Conservation (phyloP, 1,284 basidiomycete genomes). For the Flammula alnicola region DNA sequence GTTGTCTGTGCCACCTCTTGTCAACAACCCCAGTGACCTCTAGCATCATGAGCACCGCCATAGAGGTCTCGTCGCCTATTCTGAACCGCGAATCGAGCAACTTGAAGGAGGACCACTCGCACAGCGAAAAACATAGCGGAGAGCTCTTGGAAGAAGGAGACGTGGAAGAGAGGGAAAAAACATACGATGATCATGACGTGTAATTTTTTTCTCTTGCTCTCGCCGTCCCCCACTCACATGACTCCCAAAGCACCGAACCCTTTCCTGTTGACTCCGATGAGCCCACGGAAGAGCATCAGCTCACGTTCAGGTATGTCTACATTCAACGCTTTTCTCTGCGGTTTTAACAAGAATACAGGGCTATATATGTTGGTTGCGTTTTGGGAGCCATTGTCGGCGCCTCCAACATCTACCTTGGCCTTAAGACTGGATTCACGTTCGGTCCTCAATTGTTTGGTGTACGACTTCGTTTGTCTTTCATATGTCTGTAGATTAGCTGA, state of each 20-base stretch:
- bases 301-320: too few species aligned
- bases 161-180: conserved; percentile 24
- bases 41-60: conserved; percentile 29
- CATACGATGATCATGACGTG: conserved; percentile 44
- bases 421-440: conserved; percentile 75
- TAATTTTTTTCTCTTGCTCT: conserved; percentile 26
- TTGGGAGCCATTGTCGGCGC: conserved; percentile 67
- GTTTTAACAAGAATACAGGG: too few species aligned
- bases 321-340: too few species aligned
- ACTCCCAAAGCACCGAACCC: conserved; percentile 40
- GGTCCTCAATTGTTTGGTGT: conserved; percentile 67
- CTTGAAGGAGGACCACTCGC: conserved; percentile 21
- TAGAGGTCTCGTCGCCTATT: conserved; percentile 18
- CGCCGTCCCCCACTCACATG: neutral
- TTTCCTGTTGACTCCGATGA: conserved; percentile 59
- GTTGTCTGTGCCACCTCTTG: neutral
- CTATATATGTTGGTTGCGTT: conserved; percentile 61
- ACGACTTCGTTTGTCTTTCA: conserved; percentile 19
- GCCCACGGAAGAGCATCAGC: conserved; percentile 56
- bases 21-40: conserved; percentile 1
- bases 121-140: conserved; percentile 29
- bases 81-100: conserved; percentile 17
- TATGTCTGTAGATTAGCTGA: neutral
- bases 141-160: conserved; percentile 23
- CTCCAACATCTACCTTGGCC: conserved; percentile 70